A percentile compares a stretch with the other conserved stretches of the same genome.
Conservation (phyloP, 192 early-diverging fungal genomes). For the Linnemannia hyalina region DNA sequence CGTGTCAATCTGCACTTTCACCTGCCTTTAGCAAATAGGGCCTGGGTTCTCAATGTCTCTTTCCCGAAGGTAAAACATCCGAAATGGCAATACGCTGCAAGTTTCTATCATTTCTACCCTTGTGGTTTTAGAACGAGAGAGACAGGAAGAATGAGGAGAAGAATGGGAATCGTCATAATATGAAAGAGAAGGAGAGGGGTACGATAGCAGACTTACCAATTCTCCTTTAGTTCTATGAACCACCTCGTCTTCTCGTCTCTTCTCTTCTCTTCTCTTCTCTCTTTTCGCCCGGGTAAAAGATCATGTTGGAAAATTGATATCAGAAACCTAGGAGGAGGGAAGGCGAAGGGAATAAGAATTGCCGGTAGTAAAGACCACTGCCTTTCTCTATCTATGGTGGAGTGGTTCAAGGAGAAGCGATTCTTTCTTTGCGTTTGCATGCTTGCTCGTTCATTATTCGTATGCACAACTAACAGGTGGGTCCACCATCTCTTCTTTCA, state of each 20-base stretch:
- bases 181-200: background rate
- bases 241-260: background rate
- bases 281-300: background rate
- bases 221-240: background rate
- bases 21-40: too few species aligned
- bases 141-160: background rate
- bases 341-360: too few species aligned
- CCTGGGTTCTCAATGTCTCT: too few species aligned
- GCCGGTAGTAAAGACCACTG: too few species aligned
- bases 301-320: background rate
- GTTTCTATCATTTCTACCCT: background rate
- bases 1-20: background rate
- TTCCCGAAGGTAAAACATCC: too few species aligned
- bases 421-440: background rate
- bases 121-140: background rate
- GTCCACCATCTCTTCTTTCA: background rate
- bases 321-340: too few species aligned
- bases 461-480: background rate
- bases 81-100: too few species aligned
- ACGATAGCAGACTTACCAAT: background rate
- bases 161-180: too few species aligned
- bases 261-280: background rate
- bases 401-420: background rate
- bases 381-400: too few species aligned
- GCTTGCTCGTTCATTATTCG: background rate